phyloP scores from a whole-genome alignment of 2,329 filamentous ascomycete species.

The Tolypocladium cylindrosporum region DNA sequence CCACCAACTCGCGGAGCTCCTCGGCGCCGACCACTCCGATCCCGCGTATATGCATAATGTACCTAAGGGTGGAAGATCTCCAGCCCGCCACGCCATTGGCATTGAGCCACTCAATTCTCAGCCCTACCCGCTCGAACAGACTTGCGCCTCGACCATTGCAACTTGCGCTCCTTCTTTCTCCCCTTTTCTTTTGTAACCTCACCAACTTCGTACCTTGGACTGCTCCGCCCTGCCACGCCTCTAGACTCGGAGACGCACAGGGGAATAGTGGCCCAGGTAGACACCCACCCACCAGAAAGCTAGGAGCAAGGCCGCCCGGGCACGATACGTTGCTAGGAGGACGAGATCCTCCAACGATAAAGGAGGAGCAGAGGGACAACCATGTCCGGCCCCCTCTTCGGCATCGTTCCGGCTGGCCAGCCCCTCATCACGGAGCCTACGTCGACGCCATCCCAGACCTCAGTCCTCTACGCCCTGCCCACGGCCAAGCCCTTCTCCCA shows the following conservation, averaged over 20 bases:
- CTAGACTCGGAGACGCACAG: not conserved
- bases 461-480: constrained; percentile 45
- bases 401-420: constrained; percentile 50
- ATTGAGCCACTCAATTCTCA: not conserved
- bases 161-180: not conserved
- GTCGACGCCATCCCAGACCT: constrained; percentile 40
- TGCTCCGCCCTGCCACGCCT: not conserved
- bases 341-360: not conserved
- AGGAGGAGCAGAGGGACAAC: not conserved
- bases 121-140: not conserved
- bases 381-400: constrained; percentile 42
- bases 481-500: constrained; percentile 57
- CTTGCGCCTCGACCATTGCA: not conserved
- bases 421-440: constrained; percentile 45
- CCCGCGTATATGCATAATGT: not conserved
- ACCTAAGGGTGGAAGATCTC: not conserved
- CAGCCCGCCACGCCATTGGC: not conserved
- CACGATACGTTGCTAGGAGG: not conserved
- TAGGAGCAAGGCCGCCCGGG: not conserved
- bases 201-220: not conserved
- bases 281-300: not conserved
- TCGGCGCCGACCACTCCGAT: not conserved
- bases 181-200: not conserved
- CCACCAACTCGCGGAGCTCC: not conserved
- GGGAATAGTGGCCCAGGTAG: not conserved